Percentiles rank a stretch among this genome's conserved stretches.
Evolutionary conservation across 805 yeast genomes (phyloP).

Genomic region (Yarrowia sp.): DNA sequence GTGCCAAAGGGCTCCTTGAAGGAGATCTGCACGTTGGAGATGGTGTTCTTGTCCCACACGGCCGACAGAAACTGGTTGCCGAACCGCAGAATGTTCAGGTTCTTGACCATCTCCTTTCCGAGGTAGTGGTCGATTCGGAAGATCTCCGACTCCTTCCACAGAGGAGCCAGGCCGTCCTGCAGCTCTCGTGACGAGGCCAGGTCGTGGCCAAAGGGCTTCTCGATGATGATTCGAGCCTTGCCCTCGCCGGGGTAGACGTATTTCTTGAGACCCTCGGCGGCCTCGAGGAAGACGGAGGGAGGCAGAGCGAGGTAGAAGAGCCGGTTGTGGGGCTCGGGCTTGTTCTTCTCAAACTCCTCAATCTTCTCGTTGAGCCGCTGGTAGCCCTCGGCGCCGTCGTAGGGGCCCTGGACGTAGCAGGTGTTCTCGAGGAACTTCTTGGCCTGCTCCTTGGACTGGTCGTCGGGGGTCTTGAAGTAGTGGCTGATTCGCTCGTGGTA

Average conservation of each 20-base stretch:
- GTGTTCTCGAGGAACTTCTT: slow-evolving; percentile 71
- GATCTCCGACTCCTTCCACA: slow-evolving; percentile 88
- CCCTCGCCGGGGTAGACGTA: slow-evolving; percentile 72
- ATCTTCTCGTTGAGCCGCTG: slow-evolving; percentile 61
- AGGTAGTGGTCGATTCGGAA: slow-evolving; percentile 96
- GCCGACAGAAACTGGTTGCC: slow-evolving; percentile 88
- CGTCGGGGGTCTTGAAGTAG: slow-evolving; percentile 64
- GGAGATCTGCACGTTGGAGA: slow-evolving; percentile 82
- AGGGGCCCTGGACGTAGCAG: slow-evolving; percentile 76
- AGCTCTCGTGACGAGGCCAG: slow-evolving; percentile 76
- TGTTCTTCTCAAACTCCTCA: slow-evolving; percentile 63
- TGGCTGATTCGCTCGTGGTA: slow-evolving; percentile 70
- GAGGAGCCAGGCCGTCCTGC: slow-evolving; percentile 78
- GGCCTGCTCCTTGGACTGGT: slow-evolving; percentile 51
- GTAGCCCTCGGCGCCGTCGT: slow-evolving; percentile 83
- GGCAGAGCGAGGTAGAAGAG: slow-evolving; percentile 93
- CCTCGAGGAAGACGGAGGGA: slow-evolving; percentile 86
- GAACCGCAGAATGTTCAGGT: slow-evolving; percentile 84
- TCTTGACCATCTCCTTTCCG: slow-evolving; percentile 98
- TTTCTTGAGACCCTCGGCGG: slow-evolving; percentile 74
- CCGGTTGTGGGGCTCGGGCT: slow-evolving; percentile 66
- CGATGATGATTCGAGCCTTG: slow-evolving; percentile 81
- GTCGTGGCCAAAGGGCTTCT: slow-evolving; percentile 97
- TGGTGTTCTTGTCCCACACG: slow-evolving; percentile 85
- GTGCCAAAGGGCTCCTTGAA: slow-evolving; percentile 99